These are phyloP conservation scores for Chloris gayana DNA, from an alignment of 176 grass and related monocot genomes.

Conservation along the genomic window DNA sequence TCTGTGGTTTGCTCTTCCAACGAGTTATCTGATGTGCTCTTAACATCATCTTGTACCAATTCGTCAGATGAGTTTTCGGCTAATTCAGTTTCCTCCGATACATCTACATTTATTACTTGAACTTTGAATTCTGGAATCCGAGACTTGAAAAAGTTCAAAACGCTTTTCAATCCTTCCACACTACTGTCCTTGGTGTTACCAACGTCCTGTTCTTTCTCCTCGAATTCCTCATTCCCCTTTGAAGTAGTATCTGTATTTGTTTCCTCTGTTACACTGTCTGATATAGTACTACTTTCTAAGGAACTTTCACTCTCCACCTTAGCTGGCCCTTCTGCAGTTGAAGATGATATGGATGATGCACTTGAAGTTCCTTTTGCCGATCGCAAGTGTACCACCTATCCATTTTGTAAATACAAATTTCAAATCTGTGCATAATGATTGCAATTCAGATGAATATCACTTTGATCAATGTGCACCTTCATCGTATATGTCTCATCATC, in stretches of 20 bases:
- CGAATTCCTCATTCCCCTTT: slow-evolving; percentile 44
- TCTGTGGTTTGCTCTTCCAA: slow-evolving; percentile 45
- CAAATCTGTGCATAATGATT: slow-evolving; percentile 36
- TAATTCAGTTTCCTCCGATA: slow-evolving; percentile 60
- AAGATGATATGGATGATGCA: slow-evolving; percentile 36
- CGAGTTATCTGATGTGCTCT: slow-evolving; percentile 49
- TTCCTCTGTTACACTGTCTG: slow-evolving; percentile 35
- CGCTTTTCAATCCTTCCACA: slow-evolving; percentile 61
- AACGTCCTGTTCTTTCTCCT: slow-evolving; percentile 48
- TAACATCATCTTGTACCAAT: slow-evolving; percentile 65
- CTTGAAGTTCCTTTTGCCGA: slow-evolving; percentile 62
- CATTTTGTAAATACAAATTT: slow-evolving; percentile 59
- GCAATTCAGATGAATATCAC: slow-evolving; percentile 22
- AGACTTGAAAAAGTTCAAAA: slow-evolving; percentile 79
- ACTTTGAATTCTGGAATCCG: slow-evolving; percentile 83
- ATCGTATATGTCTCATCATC: slow-evolving; percentile 64
- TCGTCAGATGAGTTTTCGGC: slow-evolving; percentile 53
- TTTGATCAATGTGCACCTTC: slow-evolving; percentile 62
- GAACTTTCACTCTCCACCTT: slow-evolving; percentile 44
- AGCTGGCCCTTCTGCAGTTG: slow-evolving; percentile 41
- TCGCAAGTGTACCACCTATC: slow-evolving; percentile 84
- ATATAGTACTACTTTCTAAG: slow-evolving; percentile 32
- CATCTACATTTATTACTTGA: slow-evolving; percentile 60
- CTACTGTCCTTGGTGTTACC: slow-evolving; percentile 53
- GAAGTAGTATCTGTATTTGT: slow-evolving; percentile 35